Evolutionary conservation across 1,284 basidiomycete genomes (phyloP).

Genomic region (Volvariella surrecta): DNA sequence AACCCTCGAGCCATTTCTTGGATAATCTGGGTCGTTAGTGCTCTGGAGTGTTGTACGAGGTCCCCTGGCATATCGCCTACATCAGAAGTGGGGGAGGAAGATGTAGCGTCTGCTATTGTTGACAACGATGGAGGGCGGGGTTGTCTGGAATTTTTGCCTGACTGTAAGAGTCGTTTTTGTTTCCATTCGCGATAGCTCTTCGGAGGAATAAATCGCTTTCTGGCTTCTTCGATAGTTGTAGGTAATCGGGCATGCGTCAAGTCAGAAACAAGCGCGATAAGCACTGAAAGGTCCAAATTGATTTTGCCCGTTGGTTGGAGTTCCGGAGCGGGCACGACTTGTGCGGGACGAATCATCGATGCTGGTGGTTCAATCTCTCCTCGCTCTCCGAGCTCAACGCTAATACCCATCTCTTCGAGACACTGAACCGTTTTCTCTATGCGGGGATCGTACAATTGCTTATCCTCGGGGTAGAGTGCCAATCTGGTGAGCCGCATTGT

Average conservation of each 20-base stretch:
- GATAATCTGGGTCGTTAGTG: constrained; percentile 53
- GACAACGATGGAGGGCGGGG: background rate
- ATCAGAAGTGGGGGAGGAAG: constrained; percentile 8
- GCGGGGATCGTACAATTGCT: constrained; percentile 39
- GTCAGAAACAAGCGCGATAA: constrained; percentile 79
- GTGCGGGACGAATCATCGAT: constrained; percentile 8
- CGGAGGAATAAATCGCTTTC: constrained; percentile 51
- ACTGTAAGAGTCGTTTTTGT: constrained; percentile 24
- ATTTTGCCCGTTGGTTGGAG: constrained; percentile 46
- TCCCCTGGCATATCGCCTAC: constrained; percentile 25
- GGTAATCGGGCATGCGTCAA: constrained; percentile 71
- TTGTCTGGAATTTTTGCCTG: constrained; percentile 11
- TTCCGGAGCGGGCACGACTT: constrained; percentile 12
- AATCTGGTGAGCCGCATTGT: constrained; percentile 67
- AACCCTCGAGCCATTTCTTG: constrained; percentile 68
- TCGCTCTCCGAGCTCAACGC: constrained; percentile 61
- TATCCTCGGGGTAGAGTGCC: constrained; percentile 27
- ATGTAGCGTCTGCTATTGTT: constrained; percentile 11
- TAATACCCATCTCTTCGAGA: constrained; percentile 54
- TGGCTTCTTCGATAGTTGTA: constrained; percentile 43
- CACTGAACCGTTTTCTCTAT: constrained; percentile 50
- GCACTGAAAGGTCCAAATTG: constrained; percentile 74
- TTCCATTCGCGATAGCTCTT: constrained; percentile 52
- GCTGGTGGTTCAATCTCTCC: constrained; percentile 16
- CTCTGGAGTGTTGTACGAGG: constrained; percentile 46